A percentile compares a stretch with the other conserved stretches of the same genome.
Conservation (phyloP, 2,329 filamentous ascomycete genomes). For the Cyanodermella asteris region DNA sequence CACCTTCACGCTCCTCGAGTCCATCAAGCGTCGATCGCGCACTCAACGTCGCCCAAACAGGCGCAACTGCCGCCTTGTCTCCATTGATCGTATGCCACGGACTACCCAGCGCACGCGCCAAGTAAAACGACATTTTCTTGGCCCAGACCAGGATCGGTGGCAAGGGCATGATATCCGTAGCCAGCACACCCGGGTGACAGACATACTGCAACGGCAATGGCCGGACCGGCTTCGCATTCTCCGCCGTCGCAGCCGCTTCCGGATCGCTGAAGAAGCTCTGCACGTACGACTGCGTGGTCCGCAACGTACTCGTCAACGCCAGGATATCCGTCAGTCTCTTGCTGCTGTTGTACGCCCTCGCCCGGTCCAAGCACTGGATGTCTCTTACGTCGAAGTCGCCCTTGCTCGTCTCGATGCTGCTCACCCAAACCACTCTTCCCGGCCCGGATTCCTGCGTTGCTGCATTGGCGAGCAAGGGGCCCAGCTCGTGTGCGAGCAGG, state of each 20-base stretch:
- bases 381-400: constrained; percentile 42
- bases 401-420: constrained; percentile 50
- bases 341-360: constrained; percentile 56
- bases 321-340: constrained; percentile 78
- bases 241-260: constrained; percentile 8
- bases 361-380: constrained; percentile 46
- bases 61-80: constrained; percentile 54
- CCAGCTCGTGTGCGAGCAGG: constrained; percentile 58
- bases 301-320: constrained; percentile 48
- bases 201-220: constrained; percentile 47
- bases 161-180: constrained; percentile 60
- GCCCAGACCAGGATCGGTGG: constrained; percentile 44
- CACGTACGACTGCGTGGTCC: constrained; percentile 37
- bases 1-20: constrained; percentile 27
- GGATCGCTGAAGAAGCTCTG: constrained; percentile 30
- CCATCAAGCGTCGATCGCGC: constrained; percentile 39
- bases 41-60: constrained; percentile 58
- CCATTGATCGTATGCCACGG: constrained; percentile 67
- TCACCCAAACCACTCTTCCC: constrained; percentile 68
- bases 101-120: constrained; percentile 59
- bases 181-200: constrained; percentile 69
- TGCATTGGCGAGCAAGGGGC: constrained; percentile 41
- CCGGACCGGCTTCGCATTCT: constrained; percentile 7
- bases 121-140: constrained; percentile 45
- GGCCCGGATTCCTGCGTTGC: constrained; percentile 17